Base-by-base conservation (phyloP, 495 filamentous ascomycete species). In the Xylaria sp. region DNA sequence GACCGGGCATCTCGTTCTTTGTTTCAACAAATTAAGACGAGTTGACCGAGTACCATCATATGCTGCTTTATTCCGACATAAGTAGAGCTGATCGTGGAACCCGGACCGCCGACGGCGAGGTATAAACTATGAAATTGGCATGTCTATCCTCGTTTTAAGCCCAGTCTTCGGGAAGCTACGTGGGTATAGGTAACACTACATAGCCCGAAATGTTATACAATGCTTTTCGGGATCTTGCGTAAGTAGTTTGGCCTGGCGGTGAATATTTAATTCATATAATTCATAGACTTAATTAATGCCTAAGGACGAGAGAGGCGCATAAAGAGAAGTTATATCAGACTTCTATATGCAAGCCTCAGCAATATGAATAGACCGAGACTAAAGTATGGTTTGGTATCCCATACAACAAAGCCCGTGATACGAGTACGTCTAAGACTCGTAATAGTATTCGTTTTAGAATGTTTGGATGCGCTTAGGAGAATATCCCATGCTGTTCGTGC, bases 131-230 rank as follows among this genome's bases (percentile, higher is more conserved):
- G 33, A 41, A 53, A 66, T 66, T n/a, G 19, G n/a, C 9, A 41
- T 46, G 15, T 33, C 12, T 21, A 53, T 44, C 50, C n/a, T 57
- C 21, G 37, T 44, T 44, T 67, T 5, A 26, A 31, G 31, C 29
- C 29, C 50, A 14, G 64, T 24, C 53, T 29, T 59, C 66, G 66
- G 53, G 31, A 3, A 68, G 19, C 17, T n/a, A 53, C 53, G 43
- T 61, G 53, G 17, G 40, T 17, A 41, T 15, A 29, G 14, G 67
- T 61, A 69, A 26, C 44, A 35, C 26, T 40, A 37, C n/a, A 48
- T 31, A 14, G 26, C 14, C 11, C 21, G 33, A 63, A 70, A 35
- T 46, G 11, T 26, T 19, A 57, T 31, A 59, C 11, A 15, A 50
- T 29, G 21, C 57, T 14, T 44, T n/a, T 40, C 52, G 57, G 55